Conservation (phyloP, 2,329 filamentous ascomycete genomes). For the Camillea tinctor region DNA sequence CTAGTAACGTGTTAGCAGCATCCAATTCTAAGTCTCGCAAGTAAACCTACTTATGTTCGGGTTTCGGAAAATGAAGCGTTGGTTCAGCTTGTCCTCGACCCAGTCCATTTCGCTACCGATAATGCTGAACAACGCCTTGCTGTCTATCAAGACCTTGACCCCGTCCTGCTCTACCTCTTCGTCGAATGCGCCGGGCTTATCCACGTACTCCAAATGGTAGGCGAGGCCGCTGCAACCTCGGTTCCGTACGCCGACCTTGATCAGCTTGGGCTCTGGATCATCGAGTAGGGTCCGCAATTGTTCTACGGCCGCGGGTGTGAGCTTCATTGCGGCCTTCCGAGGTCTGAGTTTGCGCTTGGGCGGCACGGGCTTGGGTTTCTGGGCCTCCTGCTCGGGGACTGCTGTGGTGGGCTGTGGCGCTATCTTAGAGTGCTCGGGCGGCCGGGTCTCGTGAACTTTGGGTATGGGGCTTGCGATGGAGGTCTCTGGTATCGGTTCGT, state of each 20-base stretch:
- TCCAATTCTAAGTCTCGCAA: too few species aligned
- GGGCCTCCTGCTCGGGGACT: slow-evolving; percentile 62
- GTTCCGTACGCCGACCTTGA: slow-evolving; percentile 92
- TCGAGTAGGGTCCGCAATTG: slow-evolving; percentile 76
- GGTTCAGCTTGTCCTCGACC: slow-evolving; percentile 91
- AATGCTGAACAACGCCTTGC: slow-evolving; percentile 95
- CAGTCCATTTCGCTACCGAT: slow-evolving; percentile 99
- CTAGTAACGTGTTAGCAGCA: slow-evolving; percentile 49
- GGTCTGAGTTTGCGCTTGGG: slow-evolving; percentile 69
- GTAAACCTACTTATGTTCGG: slow-evolving; percentile 89
- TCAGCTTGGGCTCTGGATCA: slow-evolving; percentile 86
- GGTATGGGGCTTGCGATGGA: slow-evolving; percentile 49
- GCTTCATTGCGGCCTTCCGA: slow-evolving; percentile 86
- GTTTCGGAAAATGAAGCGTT: slow-evolving; percentile 92
- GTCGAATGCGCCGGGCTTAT: slow-evolving; percentile 84
- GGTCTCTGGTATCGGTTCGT: slow-evolving; percentile 45
- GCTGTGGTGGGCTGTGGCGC: slow-evolving; percentile 37
- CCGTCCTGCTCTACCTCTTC: slow-evolving; percentile 94
- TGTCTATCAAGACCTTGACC: slow-evolving; percentile 93
- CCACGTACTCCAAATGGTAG: slow-evolving; percentile 93
- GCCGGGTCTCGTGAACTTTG: slow-evolving; percentile 53
- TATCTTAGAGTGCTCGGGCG: slow-evolving; percentile 31
- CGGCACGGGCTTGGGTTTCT: slow-evolving; percentile 60
- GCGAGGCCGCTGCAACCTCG: slow-evolving; percentile 90
- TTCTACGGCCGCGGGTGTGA: slow-evolving; percentile 76